Percentiles rank a stretch among this genome's conserved stretches.
Evolutionary conservation across 164 flowering plant genomes (phyloP).

Genomic region (Aristolochia californica): DNA sequence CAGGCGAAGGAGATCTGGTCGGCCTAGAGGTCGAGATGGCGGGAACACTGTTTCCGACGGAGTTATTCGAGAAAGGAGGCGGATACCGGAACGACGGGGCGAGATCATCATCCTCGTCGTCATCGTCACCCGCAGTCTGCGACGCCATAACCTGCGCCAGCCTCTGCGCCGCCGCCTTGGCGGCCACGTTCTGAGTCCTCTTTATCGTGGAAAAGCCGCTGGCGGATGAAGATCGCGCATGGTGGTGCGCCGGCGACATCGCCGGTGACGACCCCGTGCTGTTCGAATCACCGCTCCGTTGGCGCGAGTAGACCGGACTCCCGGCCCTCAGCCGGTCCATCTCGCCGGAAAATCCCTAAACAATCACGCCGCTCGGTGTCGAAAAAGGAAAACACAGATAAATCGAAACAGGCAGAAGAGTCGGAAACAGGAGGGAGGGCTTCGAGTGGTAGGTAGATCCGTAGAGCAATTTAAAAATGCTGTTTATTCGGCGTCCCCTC

Average conservation of each 20-base stretch:
- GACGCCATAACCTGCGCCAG: constrained; percentile 93
- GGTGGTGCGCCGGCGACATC: constrained; percentile 62
- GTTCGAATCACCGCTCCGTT: constrained; percentile 72
- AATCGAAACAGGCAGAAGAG: too few species aligned
- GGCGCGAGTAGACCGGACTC: constrained; percentile 76
- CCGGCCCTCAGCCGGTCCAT: constrained; percentile 76
- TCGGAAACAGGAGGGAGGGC: too few species aligned
- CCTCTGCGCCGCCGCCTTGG: constrained; percentile 89
- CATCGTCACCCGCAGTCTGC: constrained; percentile 49
- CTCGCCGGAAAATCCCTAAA: too few species aligned
- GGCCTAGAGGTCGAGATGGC: constrained; percentile 19
- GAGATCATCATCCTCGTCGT: constrained; percentile 74
- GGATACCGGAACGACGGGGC: constrained; percentile 40
- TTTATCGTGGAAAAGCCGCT: constrained; percentile 58
- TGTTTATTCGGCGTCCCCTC: too few species aligned
- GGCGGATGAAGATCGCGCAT: constrained; percentile 16
- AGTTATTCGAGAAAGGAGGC: constrained; percentile 15
- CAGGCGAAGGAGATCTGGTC: constrained; percentile 86
- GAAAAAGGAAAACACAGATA: too few species aligned
- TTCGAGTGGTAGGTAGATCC: too few species aligned
- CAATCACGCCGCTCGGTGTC: too few species aligned
- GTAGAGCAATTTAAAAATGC: too few species aligned
- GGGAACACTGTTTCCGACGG: constrained; percentile 8
- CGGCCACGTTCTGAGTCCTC: constrained; percentile 86
- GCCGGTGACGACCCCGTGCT: constrained; percentile 79